Conservation (phyloP, 2,329 filamentous ascomycete genomes). For the Apiospora arundinis region DNA sequence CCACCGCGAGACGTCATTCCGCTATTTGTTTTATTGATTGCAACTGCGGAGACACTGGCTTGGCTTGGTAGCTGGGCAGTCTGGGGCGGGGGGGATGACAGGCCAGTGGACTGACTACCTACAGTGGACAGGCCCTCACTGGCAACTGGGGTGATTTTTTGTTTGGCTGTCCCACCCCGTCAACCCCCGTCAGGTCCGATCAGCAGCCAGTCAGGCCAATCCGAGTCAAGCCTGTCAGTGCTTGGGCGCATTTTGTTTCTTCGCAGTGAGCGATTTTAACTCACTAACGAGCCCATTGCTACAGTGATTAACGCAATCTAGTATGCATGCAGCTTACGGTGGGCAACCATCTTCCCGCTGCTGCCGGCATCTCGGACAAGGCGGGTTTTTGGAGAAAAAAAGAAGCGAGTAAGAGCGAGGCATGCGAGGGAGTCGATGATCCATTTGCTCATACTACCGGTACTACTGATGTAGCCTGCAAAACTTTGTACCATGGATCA, state of each 20-base stretch:
- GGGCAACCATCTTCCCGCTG: constrained; percentile 1
- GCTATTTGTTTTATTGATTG: constrained; percentile 5
- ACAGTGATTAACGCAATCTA: constrained; percentile 5
- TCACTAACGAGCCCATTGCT: constrained; percentile 7
- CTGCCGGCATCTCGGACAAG: constrained; percentile 10
- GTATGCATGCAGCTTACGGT: not conserved
- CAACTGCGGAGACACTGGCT: not conserved
- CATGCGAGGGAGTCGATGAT: not conserved
- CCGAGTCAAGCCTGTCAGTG: not conserved
- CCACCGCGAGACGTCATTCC: constrained; percentile 2
- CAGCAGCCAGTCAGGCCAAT: constrained; percentile 6
- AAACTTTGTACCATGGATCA: not conserved
- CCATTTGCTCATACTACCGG: not conserved
- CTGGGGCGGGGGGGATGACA: not conserved
- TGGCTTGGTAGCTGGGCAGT: no score
- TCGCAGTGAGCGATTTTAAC: constrained; percentile 12
- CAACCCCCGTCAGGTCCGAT: constrained; percentile 1
- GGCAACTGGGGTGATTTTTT: not conserved
- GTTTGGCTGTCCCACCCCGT: not conserved
- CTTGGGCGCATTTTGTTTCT: not conserved
- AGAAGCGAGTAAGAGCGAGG: constrained; percentile 13
- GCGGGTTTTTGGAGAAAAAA: not conserved
- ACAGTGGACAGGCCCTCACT: not conserved
- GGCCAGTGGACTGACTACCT: no score
- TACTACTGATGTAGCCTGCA: not conserved